Evolutionary conservation across 768 basidiomycete species (phyloP), one percentile per base, ranked within the genome.

Genomic region (Tulasnella calospora): DNA sequence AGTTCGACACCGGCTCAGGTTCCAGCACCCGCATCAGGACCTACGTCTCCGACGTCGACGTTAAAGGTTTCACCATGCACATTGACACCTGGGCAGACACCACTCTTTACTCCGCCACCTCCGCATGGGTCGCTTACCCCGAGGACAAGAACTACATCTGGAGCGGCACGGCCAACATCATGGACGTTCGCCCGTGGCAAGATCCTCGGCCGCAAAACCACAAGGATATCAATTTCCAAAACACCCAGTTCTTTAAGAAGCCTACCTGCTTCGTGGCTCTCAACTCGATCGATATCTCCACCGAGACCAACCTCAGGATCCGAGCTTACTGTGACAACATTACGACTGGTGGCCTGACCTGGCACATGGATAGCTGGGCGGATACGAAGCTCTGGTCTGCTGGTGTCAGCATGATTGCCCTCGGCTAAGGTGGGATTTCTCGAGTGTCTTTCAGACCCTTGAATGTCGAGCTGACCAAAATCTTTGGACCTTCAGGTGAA

Each of bases 321-420:
- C 41, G 41, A 7, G 61, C 70, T n/a, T 44, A 46, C 55, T 15
- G 30, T 38, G 70, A 51, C 79, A n/a, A 23, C 40, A 47, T 80
- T 47, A 55, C 36, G 7, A 67, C 51, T 27, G 67, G 8, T 9
- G 79, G 78, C 33, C 5, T 80, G 15, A 74, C 79, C 30, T 80
- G 79, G 79, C 78, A 79, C 46, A 73, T 80, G 51, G 77, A 80
- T 46, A 73, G 10, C 74, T 80, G 79, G 79, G 44, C 36, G 4
- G 67, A 77, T 55, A 78, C 78, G 15, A 41, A 35, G 17, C 70
- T 80, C 21, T 80, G 73, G 78, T 21, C 33, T 21, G 79, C 78
- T 27, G 79, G 79, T 13, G 40, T 69, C n/a, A 74, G 71, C 30
- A n/a, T n/a, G 79, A 79, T 61, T 61, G 46, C 27, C 3, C 13